Percentiles rank a stretch among this genome's conserved stretches.
phyloP scores from a whole-genome alignment of 257 asterid genomes.

The Rubia yunnanensis region DNA sequence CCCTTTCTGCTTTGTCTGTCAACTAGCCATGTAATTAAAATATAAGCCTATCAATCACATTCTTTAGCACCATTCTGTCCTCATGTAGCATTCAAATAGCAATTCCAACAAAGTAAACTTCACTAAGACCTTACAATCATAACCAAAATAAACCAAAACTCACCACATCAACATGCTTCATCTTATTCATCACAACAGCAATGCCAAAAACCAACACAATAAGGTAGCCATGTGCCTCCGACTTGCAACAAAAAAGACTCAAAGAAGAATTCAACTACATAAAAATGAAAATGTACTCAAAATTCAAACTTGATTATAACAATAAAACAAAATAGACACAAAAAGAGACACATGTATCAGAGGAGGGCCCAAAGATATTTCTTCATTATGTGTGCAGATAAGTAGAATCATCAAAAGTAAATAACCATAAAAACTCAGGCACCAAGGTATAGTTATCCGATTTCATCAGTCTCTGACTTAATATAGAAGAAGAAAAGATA shows the following conservation, averaged over 20 bases:
- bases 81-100: not conserved
- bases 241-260: not conserved
- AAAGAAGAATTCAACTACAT: not conserved
- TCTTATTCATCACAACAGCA: not conserved
- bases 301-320: not conserved
- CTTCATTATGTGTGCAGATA: too few species aligned
- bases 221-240: not conserved
- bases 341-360: constrained; percentile 43
- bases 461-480: not conserved
- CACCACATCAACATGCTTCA: not conserved
- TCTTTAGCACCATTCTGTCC: too few species aligned
- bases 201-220: not conserved
- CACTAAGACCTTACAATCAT: not conserved
- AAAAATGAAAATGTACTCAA: not conserved
- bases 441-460: not conserved
- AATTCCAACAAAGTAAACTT: not conserved
- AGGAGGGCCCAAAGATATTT: constrained; percentile 93
- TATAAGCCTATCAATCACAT: not conserved
- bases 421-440: too few species aligned
- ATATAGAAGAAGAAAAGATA: not conserved
- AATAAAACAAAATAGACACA: too few species aligned
- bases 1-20: not conserved
- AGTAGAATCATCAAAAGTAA: too few species aligned
- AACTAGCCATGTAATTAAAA: not conserved
- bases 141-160: not conserved